Base-by-base conservation (phyloP, 208 protist genomes). In the Acanthamoeba sp. region DNA sequence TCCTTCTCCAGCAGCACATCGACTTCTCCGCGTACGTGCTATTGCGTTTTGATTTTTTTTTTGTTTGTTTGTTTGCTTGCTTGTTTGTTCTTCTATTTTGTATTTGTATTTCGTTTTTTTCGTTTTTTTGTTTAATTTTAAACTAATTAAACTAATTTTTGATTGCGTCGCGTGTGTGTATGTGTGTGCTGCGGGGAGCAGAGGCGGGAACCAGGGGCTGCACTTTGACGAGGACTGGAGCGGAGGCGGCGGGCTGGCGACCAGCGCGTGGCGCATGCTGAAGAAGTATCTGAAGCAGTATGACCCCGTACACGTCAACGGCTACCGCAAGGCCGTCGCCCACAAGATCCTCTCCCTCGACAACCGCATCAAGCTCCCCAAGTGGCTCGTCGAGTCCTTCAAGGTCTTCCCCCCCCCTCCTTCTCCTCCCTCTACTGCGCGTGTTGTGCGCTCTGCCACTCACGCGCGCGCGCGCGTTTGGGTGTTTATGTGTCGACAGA, bases 281-380 rank as follows among this genome's bases (percentile, higher is more conserved):
- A 73, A 92, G 59, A 92, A 55, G 59, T 92, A 92, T 40, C 87
- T 92, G 27, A 66, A 92, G 57, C 87, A 73, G 40, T 92, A 92
- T 48, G 87, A 92, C 48, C 55, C 55, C 40, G 87, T 78, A 16
- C 87, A 92, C 38, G 42, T 73, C 18, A 48, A 92, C n/a, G 87
- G 87, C 55, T 92, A 78, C 64, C 27, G 38, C 27, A 36, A 52
- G 87, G 48, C 48, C 36, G 87, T 92, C 55, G 87, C 87, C 27
- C 59, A 92, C 55, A 92, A 73, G 64, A 92, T 92, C 38, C 69
- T 93, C 32, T 34, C 66, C 12, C 32, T 84, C 38, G 66, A 93
- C 42, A 85, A 57, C 32, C 62, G 90, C 48, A 93, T 93, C 42
- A 93, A 93, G 42, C 55, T 93, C 24, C 90, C 90, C 22, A 57